Evolutionary conservation across 805 yeast genomes (phyloP).

Genomic region (Hanseniaspora mollemarum): DNA sequence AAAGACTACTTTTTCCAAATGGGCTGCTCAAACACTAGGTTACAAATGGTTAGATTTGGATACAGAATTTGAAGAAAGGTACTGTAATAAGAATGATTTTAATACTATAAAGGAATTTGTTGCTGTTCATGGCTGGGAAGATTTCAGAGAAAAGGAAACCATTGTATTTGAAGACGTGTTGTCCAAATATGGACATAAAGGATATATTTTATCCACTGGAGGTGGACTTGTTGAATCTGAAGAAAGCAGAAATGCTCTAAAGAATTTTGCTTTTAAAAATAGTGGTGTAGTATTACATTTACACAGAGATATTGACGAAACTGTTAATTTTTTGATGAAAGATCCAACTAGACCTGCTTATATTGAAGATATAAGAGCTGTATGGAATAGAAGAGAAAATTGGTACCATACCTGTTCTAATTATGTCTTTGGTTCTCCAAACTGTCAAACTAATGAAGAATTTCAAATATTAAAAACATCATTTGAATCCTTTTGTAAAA

Average conservation of each 20-base stretch:
- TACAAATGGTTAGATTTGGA: conserved; percentile 68
- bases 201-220: conserved; percentile 79
- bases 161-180: conserved; percentile 41
- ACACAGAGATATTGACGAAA: conserved; percentile 75
- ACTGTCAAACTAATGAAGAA: conserved; percentile 46
- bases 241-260: conserved; percentile 53
- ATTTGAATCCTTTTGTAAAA: conserved; percentile 46
- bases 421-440: conserved; percentile 63
- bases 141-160: conserved; percentile 60
- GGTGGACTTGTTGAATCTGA: conserved; percentile 86
- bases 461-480: conserved; percentile 47
- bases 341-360: conserved; percentile 87
- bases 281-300: conserved; percentile 82
- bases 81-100: conserved; percentile 25
- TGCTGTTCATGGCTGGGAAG: conserved; percentile 71
- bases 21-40: conserved; percentile 62
- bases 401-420: conserved; percentile 77
- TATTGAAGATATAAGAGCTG: conserved; percentile 62
- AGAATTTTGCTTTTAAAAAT: conserved; percentile 35
- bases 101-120: conserved; percentile 50
- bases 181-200: conserved; percentile 32
- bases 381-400: conserved; percentile 70
- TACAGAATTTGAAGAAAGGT: conserved; percentile 47
- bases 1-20: conserved; percentile 70
- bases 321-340: conserved; percentile 56